Conservation (phyloP, 2,329 filamentous ascomycete species). For the Trichophyton verrucosum region DNA sequence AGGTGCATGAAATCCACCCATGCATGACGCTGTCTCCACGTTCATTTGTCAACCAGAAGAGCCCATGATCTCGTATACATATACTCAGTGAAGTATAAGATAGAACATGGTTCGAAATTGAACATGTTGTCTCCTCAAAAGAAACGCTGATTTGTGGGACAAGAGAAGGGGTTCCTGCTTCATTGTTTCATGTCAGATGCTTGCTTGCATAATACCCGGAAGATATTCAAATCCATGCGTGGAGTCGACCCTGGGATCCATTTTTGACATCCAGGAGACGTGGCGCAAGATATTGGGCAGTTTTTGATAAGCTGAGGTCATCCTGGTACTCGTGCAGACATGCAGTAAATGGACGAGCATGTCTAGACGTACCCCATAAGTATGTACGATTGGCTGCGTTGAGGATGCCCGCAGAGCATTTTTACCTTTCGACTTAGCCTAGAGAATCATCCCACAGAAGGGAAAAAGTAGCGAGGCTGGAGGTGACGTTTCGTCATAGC, state of each 20-base stretch:
- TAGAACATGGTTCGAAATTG: background rate
- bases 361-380: background rate
- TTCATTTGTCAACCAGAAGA: background rate
- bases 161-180: background rate
- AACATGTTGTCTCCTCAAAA: background rate
- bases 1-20: background rate
- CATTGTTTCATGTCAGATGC: background rate
- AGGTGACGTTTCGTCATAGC: background rate
- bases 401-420: background rate
- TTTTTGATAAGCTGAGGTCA: background rate
- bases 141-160: background rate
- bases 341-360: background rate
- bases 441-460: background rate
- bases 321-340: background rate
- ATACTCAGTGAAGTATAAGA: background rate
- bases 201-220: background rate
- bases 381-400: background rate
- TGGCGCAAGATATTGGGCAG: background rate
- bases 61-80: background rate
- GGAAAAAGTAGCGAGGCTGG: background rate
- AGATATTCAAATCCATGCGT: background rate
- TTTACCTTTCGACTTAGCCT: background rate
- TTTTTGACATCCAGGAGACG: background rate
- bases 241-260: no score
- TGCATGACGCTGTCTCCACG: background rate